Percentiles rank a stretch among this genome's conserved stretches.
phyloP scores from a whole-genome alignment of 1,284 basidiomycete genomes.

The Heterobasidion occidentale region DNA sequence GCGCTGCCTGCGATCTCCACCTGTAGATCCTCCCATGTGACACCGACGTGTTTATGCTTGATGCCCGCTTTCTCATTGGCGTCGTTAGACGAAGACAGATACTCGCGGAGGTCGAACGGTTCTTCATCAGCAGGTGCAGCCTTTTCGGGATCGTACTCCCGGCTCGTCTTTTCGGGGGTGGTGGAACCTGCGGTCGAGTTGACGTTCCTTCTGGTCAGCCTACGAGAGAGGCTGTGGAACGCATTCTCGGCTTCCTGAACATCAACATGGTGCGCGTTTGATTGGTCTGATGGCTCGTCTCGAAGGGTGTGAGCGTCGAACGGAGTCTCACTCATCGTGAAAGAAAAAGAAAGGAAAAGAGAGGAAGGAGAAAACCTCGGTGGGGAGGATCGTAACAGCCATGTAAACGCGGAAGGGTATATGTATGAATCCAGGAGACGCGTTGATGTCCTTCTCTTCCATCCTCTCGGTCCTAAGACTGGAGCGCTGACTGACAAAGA shows the following conservation, averaged over 20 bases:
- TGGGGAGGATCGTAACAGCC: no score
- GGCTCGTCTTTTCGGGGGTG: background rate
- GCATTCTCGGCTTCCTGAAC: background rate
- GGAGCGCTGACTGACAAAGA: no score
- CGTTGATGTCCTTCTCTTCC: background rate
- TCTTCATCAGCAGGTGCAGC: constrained; percentile 22
- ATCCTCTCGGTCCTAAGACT: background rate
- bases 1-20: constrained; percentile 65
- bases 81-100: constrained; percentile 63
- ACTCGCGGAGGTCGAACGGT: constrained; percentile 67
- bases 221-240: background rate
- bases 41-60: constrained; percentile 77
- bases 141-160: constrained; percentile 37
- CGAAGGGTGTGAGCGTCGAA: no score
- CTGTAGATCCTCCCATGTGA: constrained; percentile 68
- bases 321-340: no score
- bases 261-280: background rate
- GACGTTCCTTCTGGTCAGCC: background rate
- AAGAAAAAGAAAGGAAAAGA: no score
- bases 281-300: no score
- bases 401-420: no score
- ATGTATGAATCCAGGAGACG: no score
- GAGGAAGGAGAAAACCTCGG: no score
- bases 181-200: background rate
- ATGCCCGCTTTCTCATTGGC: constrained; percentile 65